Conservation (phyloP, 2,329 filamentous ascomycete genomes). For the Botrytis deweyae region DNA sequence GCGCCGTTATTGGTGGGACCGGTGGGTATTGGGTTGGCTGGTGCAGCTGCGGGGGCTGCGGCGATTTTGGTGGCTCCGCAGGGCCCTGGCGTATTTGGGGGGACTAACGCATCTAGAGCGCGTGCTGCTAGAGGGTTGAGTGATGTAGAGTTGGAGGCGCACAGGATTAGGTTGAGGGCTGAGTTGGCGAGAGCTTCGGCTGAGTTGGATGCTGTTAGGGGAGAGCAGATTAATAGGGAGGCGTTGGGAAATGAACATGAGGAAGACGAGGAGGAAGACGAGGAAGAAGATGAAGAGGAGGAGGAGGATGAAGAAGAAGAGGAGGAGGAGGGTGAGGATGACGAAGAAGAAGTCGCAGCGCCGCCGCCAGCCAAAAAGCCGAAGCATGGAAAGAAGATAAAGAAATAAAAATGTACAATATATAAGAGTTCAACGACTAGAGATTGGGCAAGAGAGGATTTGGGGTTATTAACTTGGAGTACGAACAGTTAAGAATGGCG, state of each 20-base stretch:
- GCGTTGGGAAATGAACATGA: neutral
- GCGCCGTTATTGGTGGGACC: neutral
- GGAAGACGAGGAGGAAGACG: neutral
- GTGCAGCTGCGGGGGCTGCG: neutral
- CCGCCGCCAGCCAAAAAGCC: neutral
- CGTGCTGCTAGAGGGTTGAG: neutral
- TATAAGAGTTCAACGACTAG: neutral
- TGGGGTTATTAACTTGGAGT: neutral
- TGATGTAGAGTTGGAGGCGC: neutral
- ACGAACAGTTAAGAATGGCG: neutral
- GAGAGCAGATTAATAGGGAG: neutral
- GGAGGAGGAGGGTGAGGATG: neutral
- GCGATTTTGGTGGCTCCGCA: neutral
- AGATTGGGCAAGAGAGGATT: neutral
- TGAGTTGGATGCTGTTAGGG: neutral
- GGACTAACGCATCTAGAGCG: neutral
- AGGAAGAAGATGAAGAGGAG: neutral
- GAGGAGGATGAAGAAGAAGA: neutral
- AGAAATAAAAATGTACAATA: neutral
- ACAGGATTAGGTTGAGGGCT: neutral
- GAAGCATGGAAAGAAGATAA: neutral
- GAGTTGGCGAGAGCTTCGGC: neutral
- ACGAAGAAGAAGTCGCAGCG: neutral
- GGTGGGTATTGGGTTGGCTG: neutral
- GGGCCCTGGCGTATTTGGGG: neutral